Evolutionary conservation across 495 filamentous ascomycete species (phyloP), one percentile per base, ranked within the genome.

Genomic region (Trichoderma parareesei): DNA sequence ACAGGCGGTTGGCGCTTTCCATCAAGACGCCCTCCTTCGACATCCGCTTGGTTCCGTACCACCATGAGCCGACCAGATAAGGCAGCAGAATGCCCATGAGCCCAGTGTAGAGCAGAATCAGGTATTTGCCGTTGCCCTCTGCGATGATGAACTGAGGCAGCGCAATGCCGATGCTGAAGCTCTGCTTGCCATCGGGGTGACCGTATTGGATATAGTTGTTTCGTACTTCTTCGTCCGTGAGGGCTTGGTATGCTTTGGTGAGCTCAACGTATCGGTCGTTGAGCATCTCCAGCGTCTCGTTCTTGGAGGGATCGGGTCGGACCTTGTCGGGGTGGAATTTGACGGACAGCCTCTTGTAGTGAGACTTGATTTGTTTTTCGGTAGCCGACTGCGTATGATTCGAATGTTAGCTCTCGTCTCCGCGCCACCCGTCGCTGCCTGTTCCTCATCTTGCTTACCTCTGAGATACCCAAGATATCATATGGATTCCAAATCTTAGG

Each of bases 131-230:
- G 73, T 92, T 92, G 62, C 93, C 93, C 65, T 97, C 91, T 38
- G 89, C 88, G 64, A 98, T 82, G 68, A 98, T 93, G 75, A 93
- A 90, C 72, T 94, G 89, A 16, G 94, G 94, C 53, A 98, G 84
- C 38, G 93, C 94, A 69, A 98, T 98, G 66, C 96, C 93, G 72
- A 98, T 97, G 76, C 93, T 97, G 80, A 90, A 93, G 71, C 92
- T 92, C 74, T 98, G 94, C 79, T 97, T 97, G 63, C 94, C 94
- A 72, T 98, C 94, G 6, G 94, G 94, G 74, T 98, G 92, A 57
- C 94, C 94, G 74, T 88, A 98, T 73, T 96, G 90, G 43, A 93
- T 86, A 73, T 88, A 98, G 79, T 98, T 98, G 75, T 97, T 95
- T 61, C 95, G 89, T 55, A 98, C 82, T 46, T 98, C 94, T 75